Base-by-base conservation (phyloP, 1,284 basidiomycete species). In the Volvariella volvacea region DNA sequence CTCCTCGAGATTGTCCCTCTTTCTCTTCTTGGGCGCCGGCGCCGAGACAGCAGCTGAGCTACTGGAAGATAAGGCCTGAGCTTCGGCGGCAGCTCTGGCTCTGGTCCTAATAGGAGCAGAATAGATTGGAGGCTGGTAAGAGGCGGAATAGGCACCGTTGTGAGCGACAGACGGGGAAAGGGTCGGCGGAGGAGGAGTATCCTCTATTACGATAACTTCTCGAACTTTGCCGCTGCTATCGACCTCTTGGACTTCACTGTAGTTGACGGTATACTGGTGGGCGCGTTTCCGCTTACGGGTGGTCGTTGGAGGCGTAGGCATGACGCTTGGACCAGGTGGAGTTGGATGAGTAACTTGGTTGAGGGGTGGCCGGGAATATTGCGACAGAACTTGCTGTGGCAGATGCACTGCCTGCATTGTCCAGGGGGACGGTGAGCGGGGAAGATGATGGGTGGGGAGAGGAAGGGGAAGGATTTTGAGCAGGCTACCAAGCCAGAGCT, bases 171-270 rank as follows among this genome's bases (percentile, higher is more conserved):
- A 76, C 47, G 85, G 82, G 44, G 85, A 86, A 58, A 83, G 76
- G 42, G 86, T 87, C 43, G 81, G 76, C 44, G 83, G 80, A 41
- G 87, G 86, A 7, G 75, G 88, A 40, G 88, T 88, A 67, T 91
- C 88, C 55, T 90, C 88, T 61, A 91, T 89, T 55, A 91, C 82
- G 63, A 91, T 89, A 56, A 90, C 84, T 61, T 91, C 88, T 42
- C 88, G 71, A 36, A 87, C 70, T 52, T 73, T 70, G 52, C 88
- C 87, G 42, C 81, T 68, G 55, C 70, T 73, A 64, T 90, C 87
- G 59, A 88, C 74, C 64, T 90, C 88, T 54, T 89, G 80, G 31
- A 89, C 83, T 60, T 89, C 86, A 58, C 81, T 86, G 68, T 88
- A 89, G 66, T 76, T 83, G 62, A 88, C 82, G 22, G 80, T 83